Conservation (phyloP, 345 rosid species). For the Rubroshorea leprosula region DNA sequence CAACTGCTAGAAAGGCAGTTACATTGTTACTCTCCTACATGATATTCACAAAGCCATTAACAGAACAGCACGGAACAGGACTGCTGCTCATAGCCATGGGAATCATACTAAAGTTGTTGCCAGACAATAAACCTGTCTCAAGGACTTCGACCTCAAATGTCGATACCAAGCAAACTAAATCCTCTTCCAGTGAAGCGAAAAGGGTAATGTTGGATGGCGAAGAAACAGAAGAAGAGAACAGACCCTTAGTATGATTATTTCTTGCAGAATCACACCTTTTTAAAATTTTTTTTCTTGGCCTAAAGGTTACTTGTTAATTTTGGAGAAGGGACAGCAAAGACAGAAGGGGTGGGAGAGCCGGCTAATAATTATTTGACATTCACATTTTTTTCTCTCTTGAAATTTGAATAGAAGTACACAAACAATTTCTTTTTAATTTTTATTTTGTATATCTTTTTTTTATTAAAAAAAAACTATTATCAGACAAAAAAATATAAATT, state of each 20-base stretch:
- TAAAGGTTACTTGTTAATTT: too few relatives aligned
- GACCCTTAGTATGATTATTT: not conserved
- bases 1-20: slow-evolving; percentile 70
- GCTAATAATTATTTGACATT: too few relatives aligned
- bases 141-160: slow-evolving; percentile 7
- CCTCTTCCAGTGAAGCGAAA: not conserved
- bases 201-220: not conserved
- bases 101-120: slow-evolving; percentile 53
- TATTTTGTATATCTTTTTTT: too few relatives aligned
- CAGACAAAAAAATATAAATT: too few relatives aligned
- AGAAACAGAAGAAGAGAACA: not conserved
- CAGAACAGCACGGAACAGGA: slow-evolving; percentile 73
- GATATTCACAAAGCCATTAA: slow-evolving; percentile 84
- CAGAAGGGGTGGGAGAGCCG: too few relatives aligned
- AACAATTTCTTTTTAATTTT: too few relatives aligned
- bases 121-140: slow-evolving; percentile 15
- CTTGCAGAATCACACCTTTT: too few relatives aligned
- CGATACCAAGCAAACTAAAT: not conserved
- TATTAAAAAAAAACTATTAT: too few relatives aligned
- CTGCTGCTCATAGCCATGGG: slow-evolving; percentile 75
- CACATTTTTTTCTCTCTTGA: too few relatives aligned
- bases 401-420: too few relatives aligned
- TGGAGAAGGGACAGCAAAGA: too few relatives aligned
- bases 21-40: slow-evolving; percentile 74
- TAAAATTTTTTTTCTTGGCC: too few relatives aligned